These are phyloP conservation scores for Chamaecyparis obtusa DNA, from an alignment of 75 land plant species.

Conservation along the genomic window DNA sequence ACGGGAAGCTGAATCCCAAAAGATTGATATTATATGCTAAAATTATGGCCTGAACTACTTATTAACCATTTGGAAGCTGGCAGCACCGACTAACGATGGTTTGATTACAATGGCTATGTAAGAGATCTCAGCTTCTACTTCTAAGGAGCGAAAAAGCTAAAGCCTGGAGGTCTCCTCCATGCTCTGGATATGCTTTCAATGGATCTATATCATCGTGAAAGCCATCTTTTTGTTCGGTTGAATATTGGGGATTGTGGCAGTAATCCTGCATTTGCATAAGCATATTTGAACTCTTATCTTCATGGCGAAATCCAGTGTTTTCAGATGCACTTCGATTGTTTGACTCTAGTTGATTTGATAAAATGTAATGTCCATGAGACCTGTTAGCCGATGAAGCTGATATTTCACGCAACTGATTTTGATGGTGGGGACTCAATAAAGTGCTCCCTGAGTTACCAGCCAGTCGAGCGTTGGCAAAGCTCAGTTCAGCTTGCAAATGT, in stretches of 20 bases:
- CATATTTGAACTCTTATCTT: not conserved
- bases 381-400: not conserved
- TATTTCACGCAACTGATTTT: not conserved
- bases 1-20: too few relatives aligned
- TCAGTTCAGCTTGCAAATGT: not conserved
- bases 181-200: not conserved
- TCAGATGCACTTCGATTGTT: not conserved
- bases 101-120: too few relatives aligned
- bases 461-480: not conserved
- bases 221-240: not conserved
- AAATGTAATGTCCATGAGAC: not conserved
- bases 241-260: not conserved
- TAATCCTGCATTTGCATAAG: not conserved
- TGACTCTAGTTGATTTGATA: not conserved
- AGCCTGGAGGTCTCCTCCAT: slow-evolving; percentile 6
- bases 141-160: not conserved
- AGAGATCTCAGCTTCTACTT: not conserved
- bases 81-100: too few relatives aligned
- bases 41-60: too few relatives aligned
- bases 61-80: too few relatives aligned
- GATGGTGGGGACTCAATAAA: not conserved
- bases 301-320: not conserved
- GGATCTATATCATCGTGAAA: not conserved
- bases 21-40: too few relatives aligned
- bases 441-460: not conserved